phyloP scores from a whole-genome alignment of 768 basidiomycete species.

The Mycena metata region DNA sequence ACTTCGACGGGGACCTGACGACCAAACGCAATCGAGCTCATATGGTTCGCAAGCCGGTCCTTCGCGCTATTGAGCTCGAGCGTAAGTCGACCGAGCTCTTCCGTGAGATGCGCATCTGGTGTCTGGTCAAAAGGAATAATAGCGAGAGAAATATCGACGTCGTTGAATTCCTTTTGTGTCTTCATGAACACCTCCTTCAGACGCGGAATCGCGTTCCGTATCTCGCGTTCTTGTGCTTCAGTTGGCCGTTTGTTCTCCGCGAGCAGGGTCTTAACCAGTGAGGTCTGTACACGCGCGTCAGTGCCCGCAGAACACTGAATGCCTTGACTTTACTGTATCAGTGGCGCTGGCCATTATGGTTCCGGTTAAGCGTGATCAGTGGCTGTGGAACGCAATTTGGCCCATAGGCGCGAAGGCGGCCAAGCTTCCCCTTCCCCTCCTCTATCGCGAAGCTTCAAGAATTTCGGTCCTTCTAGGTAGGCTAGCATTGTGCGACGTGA shows the following conservation, averaged over 20 bases:
- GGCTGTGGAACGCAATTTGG: too few species aligned
- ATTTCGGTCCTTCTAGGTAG: too few species aligned
- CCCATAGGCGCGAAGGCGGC: background rate
- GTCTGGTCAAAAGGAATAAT: slow-evolving; percentile 20
- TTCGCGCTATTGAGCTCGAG: slow-evolving; percentile 18
- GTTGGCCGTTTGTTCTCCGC: slow-evolving; percentile 27
- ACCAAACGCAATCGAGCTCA: slow-evolving; percentile 1
- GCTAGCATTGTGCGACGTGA: too few species aligned
- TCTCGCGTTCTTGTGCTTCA: slow-evolving; percentile 14
- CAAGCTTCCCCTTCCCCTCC: too few species aligned
- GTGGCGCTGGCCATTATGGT: background rate
- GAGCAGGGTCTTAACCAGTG: slow-evolving; percentile 22
- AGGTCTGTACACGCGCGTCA: background rate
- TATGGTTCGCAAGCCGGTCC: slow-evolving; percentile 26
- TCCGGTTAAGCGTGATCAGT: too few species aligned
- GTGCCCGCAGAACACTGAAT: background rate
- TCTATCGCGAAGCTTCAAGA: background rate
- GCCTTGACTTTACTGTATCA: slow-evolving; percentile 6
- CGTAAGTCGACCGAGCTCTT: slow-evolving; percentile 10
- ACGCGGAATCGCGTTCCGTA: slow-evolving; percentile 26
- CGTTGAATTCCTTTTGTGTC: slow-evolving; percentile 25
- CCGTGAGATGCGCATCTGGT: slow-evolving; percentile 22
- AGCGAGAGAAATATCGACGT: slow-evolving; percentile 33
- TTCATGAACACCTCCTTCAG: slow-evolving; percentile 18
- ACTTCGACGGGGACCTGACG: slow-evolving; percentile 43